Evolutionary conservation across 495 filamentous ascomycete genomes (phyloP), one percentile per base, ranked within the genome.

Genomic region (Usnea hakonensis): DNA sequence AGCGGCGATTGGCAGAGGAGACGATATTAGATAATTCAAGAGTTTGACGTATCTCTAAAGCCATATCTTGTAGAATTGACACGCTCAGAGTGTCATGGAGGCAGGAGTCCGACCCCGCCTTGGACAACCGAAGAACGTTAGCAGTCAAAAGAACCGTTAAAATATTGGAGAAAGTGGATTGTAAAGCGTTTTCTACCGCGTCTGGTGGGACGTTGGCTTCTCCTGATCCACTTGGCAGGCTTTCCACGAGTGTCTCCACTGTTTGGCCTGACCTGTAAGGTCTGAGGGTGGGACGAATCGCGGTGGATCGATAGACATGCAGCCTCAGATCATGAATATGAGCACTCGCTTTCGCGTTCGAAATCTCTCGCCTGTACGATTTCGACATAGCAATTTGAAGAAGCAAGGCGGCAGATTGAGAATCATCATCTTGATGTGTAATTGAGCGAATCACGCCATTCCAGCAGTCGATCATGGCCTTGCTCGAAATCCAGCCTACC

Each of bases 401-500:
- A 21, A 80, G 63, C 10, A 66, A 60, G 2, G 69, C 72, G 11
- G 78, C 78, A 21, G 73, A 67, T 16, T 69, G 68, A 50, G 63
- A 74, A 35, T 78, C 65, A 7, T 64, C 57, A 62, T 77, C 74
- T 33, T 72, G 68, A 32, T 65, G 68, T 2, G 77, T 78, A 30
- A 79, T 65, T 38, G 79, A 79, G 28, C 69, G 68, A 2, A 75
- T 76, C 2, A 76, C 78, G 13, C 70, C 66, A 46, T 75, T 74
- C 71, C 80, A 74, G 57, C 72, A 78, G 44, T 55, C 65, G 32
- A 76, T 77, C 75, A 77, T 79, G n/a, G 58, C 55, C 30, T 66
- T 71, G 3, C 76, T 79, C 26, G 75, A 76, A 69, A 81, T 78
- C 79, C 78, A 81, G 50, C 80, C 75, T 1, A 77, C 65, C n/a